Base-by-base conservation (phyloP, 805 yeast species). In the Candida alai region DNA sequence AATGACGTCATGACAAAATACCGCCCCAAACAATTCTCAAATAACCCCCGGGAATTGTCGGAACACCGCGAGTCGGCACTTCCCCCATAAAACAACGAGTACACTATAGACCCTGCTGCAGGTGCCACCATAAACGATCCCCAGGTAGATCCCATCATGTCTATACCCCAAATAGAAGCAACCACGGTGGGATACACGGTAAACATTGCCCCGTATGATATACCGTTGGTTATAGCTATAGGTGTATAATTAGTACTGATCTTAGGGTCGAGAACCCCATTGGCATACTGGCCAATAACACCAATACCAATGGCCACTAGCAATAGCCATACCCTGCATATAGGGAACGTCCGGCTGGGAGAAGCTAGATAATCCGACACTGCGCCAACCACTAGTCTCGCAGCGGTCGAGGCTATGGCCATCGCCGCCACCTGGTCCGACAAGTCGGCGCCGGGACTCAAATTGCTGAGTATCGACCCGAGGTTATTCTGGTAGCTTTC, bases 121-220 rank as follows among this genome's bases (percentile, higher is more conserved):
- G 96, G 95, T 0, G 94, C 93, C 22, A 84, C 70, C 73, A 87
- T 81, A 54, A 87, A 84, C 17, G 83, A 65, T 2, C 97, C 97
- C 86, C 96, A 90, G 2, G 90, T 84, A 2, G 95, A 84, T 0
- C 97, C 97, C 58, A 90, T 77, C 21, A 84, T 73, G 27, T 84
- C 88, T 15, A 84, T 72, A 0, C 97, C 97, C 88, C 96, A 93
- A 3, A 84, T 76, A 4, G 80, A 68, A 1, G 95, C 81, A 11
- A 88, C 76, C 10, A 88, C 69, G 0, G 95, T 83, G 3, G 98
- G 97, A 47, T 78, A 84, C 5, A 86, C 60, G 0, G 97, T 88
- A 62, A 86, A 90, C 4, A 85, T 52, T 0, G 89, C 85, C 20
- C 97, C 96, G 51, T 90, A 86, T 5, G 76, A 64, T 17, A 75